Evolutionary conservation across 257 asterid species (phyloP).

Genomic region (Gentiana macrophylla): DNA sequence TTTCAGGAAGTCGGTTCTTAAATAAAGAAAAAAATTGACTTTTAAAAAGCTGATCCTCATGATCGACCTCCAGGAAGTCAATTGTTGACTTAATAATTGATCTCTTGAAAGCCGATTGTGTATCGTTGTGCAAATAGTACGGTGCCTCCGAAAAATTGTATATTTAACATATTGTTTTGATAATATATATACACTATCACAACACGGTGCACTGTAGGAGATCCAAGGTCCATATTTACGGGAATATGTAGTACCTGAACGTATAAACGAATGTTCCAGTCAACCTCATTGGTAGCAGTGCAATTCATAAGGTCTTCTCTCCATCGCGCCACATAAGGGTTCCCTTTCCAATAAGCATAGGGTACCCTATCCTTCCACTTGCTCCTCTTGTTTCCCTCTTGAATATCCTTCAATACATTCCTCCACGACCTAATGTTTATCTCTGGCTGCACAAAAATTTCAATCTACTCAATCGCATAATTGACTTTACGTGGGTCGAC

Average conservation of each 20-base stretch:
- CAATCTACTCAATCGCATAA: not conserved
- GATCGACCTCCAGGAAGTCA: too few relatives aligned
- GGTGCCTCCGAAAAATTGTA: too few relatives aligned
- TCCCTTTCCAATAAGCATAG: constrained; percentile 83
- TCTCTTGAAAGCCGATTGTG: too few relatives aligned
- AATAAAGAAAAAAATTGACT: too few relatives aligned
- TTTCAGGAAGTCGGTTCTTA: too few relatives aligned
- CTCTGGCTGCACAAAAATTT: constrained; percentile 41
- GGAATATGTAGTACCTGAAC: constrained; percentile 31
- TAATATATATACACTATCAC: too few relatives aligned
- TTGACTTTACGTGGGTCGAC: constrained; percentile 56
- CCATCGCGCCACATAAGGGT: constrained; percentile 21
- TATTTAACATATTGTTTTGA: too few relatives aligned
- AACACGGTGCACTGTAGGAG: too few relatives aligned
- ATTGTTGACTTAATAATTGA: too few relatives aligned
- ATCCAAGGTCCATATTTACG: too few relatives aligned
- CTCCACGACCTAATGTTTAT: constrained; percentile 76
- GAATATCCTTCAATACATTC: constrained; percentile 40
- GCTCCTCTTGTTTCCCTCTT: constrained; percentile 32
- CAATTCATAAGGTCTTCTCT: constrained; percentile 41
- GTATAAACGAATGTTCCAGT: constrained; percentile 68
- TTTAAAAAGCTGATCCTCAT: too few relatives aligned
- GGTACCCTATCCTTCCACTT: constrained; percentile 69
- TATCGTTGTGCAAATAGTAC: too few relatives aligned
- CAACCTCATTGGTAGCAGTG: constrained; percentile 43